These are phyloP conservation scores for Hypoxylon sp. DNA, from an alignment of 2,329 filamentous ascomycete genomes.

Conservation along the genomic window DNA sequence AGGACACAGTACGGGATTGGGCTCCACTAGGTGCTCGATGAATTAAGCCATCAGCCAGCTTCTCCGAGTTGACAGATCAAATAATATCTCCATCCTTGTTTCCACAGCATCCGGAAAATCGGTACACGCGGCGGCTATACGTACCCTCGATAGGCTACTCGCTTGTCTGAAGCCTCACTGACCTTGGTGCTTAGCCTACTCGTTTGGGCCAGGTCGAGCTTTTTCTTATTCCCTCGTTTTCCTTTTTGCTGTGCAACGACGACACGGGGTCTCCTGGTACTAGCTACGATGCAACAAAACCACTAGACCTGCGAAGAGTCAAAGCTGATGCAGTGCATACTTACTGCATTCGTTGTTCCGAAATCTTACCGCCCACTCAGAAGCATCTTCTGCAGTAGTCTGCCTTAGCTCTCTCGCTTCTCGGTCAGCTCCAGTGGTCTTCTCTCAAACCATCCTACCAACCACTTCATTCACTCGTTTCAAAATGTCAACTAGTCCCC, in stretches of 20 bases:
- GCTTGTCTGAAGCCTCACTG: constrained; percentile 18
- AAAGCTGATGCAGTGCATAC: constrained; percentile 19
- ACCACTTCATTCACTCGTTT: constrained; percentile 21
- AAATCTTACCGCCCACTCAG: constrained; percentile 34
- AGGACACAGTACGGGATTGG: constrained; percentile 12
- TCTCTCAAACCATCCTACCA: constrained; percentile 25
- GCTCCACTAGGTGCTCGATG: constrained; percentile 24
- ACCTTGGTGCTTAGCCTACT: constrained; percentile 11
- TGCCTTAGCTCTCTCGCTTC: constrained; percentile 39
- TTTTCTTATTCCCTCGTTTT: neutral
- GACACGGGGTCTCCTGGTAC: constrained; percentile 13
- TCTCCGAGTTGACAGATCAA: constrained; percentile 18
- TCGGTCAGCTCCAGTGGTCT: constrained; percentile 26
- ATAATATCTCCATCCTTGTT: constrained; percentile 18
- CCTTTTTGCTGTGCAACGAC: constrained; percentile 20
- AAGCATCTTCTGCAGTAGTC: constrained; percentile 39
- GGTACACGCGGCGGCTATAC: constrained; percentile 13
- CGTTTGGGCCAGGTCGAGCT: neutral
- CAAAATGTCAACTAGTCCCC: constrained; percentile 31
- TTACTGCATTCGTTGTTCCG: constrained; percentile 24
- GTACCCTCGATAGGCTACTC: constrained; percentile 25
- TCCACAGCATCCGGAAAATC: constrained; percentile 24
- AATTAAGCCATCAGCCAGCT: constrained; percentile 36
- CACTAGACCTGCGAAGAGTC: constrained; percentile 17
- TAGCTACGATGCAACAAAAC: constrained; percentile 26